These are phyloP conservation scores for Coelastrella sp. DNA, from an alignment of 139 green algal genomes.

Conservation along the genomic window DNA sequence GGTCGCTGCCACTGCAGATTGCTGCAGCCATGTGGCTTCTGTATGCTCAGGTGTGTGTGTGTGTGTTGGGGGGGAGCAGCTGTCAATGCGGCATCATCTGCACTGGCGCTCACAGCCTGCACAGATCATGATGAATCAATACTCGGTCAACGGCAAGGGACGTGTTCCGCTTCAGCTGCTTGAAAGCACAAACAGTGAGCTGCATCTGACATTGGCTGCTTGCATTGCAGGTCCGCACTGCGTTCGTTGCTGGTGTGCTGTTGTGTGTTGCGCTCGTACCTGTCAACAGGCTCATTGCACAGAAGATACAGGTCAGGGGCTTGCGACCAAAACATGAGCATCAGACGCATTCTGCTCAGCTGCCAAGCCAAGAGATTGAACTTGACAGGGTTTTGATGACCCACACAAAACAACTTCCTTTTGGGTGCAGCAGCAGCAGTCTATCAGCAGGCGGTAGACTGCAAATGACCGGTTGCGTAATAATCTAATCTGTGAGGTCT, in stretches of 20 bases:
- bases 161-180: background rate
- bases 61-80: background rate
- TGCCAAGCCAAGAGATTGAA: no score
- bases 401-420: no score
- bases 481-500: background rate
- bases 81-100: background rate
- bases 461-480: no score
- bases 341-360: no score
- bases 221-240: conserved; percentile 76
- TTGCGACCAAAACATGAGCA: background rate
- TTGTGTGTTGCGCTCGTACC: conserved; percentile 86
- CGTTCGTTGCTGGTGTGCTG: conserved; percentile 84
- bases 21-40: conserved; percentile 83
- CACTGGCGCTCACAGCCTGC: background rate
- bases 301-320: conserved; percentile 68
- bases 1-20: conserved; percentile 87
- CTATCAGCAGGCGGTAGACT: no score
- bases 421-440: no score
- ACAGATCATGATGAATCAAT: background rate
- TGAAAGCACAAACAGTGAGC: background rate
- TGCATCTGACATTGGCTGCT: background rate
- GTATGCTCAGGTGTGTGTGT: conserved; percentile 78
- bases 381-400: no score
- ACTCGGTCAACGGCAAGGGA: background rate
- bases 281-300: conserved; percentile 82